Conservation (phyloP, 1,139 yeast genomes). For the Pichia sp. region DNA sequence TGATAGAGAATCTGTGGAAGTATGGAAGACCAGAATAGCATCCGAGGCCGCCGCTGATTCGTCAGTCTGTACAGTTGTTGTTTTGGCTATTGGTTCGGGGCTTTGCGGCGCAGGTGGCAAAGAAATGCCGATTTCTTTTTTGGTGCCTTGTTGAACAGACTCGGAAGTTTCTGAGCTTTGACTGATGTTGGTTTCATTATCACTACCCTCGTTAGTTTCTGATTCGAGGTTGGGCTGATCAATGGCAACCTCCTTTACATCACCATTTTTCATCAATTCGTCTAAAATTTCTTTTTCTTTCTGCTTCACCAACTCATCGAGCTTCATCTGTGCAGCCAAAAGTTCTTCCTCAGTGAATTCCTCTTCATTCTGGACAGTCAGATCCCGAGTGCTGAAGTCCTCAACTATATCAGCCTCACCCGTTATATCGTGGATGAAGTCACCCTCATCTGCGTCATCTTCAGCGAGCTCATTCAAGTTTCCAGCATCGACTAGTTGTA, state of each 20-base stretch:
- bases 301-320: slow-evolving; percentile 25
- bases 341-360: slow-evolving; percentile 25
- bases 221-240: background rate
- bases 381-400: background rate
- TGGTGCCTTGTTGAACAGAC: background rate
- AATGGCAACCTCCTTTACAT: slow-evolving; percentile 2
- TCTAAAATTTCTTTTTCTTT: slow-evolving; percentile 28
- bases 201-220: background rate
- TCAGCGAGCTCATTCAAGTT: background rate
- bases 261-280: slow-evolving; percentile 21
- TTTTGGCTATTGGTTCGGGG: background rate
- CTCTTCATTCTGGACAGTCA: background rate
- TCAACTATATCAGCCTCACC: slow-evolving; percentile 9
- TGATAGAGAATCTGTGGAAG: background rate
- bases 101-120: background rate
- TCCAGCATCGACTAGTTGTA: background rate
- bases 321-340: slow-evolving; percentile 25
- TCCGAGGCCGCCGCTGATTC: slow-evolving; percentile 4
- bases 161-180: background rate
- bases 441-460: slow-evolving; percentile 16
- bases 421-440: slow-evolving; percentile 12
- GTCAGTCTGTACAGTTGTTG: background rate
- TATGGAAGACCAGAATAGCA: slow-evolving; percentile 6
- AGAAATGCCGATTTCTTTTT: background rate
- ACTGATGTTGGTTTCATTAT: background rate